A percentile compares a stretch with the other conserved stretches of the same genome.
Evolutionary conservation across 2,329 filamentous ascomycete genomes (phyloP).

Genomic region (Colletotrichum cordylinicola): DNA sequence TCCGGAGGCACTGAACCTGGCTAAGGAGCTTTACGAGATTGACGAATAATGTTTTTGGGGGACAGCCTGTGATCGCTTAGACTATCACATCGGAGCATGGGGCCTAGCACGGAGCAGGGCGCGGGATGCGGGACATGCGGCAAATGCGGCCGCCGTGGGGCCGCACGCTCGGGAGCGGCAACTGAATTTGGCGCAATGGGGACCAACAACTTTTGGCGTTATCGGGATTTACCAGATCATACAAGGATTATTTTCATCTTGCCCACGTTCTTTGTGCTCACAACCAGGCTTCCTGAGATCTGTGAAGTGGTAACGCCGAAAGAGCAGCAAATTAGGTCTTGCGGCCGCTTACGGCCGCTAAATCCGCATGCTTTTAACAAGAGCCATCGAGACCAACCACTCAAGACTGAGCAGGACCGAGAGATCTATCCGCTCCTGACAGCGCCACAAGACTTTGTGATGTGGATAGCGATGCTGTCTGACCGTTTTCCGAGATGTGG

Average conservation of each 20-base stretch:
- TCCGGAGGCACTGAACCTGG: neutral
- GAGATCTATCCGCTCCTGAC: accelerated
- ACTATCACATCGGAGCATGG: neutral
- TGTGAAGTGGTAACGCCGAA: neutral
- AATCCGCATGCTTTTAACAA: neutral
- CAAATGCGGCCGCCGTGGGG: neutral
- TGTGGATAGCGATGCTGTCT: neutral
- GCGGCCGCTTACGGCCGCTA: neutral
- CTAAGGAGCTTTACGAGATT: neutral
- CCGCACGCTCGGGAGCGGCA: neutral
- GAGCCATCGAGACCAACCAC: neutral
- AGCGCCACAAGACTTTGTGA: neutral
- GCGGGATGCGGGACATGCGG: neutral
- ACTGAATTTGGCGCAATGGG: neutral
- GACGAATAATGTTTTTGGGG: neutral
- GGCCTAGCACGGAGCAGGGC: neutral
- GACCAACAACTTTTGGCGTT: neutral
- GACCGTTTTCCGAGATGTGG: neutral
- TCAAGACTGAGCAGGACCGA: accelerated
- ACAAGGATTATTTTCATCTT: neutral
- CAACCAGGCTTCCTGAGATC: neutral
- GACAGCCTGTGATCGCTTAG: neutral
- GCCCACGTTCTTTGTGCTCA: neutral
- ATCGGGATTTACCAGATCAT: neutral
- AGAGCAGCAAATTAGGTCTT: neutral